Evolutionary conservation across 371 early-diverging fungal species (phyloP).

Genomic region (Rhizopus sp.): DNA sequence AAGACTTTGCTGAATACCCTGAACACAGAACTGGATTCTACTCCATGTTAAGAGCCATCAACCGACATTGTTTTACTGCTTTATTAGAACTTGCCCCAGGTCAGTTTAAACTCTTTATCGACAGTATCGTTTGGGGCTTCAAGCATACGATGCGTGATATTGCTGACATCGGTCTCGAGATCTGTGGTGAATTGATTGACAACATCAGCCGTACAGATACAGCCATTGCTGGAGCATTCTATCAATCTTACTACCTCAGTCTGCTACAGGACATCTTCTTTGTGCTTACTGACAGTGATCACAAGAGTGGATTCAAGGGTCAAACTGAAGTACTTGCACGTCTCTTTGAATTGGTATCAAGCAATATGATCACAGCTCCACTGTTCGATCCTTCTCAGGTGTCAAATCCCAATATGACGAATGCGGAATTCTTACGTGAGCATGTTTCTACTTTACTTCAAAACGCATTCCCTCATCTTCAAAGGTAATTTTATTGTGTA

Average conservation of each 20-base stretch:
- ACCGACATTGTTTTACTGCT: slow-evolving; percentile 87
- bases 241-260: slow-evolving; percentile 85
- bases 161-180: slow-evolving; percentile 87
- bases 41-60: slow-evolving; percentile 86
- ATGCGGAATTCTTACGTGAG: slow-evolving; percentile 76
- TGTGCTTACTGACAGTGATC: slow-evolving; percentile 95
- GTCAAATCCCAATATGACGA: slow-evolving; percentile 73
- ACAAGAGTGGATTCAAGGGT: slow-evolving; percentile 92
- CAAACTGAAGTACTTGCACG: slow-evolving; percentile 89
- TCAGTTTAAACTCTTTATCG: slow-evolving; percentile 88
- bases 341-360: slow-evolving; percentile 85
- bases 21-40: slow-evolving; percentile 96
- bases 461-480: slow-evolving; percentile 92
- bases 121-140: slow-evolving; percentile 97
- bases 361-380: slow-evolving; percentile 80
- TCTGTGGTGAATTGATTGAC: slow-evolving; percentile 83
- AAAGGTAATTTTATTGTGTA: slow-evolving; percentile 50
- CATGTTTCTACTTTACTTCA: slow-evolving; percentile 81
- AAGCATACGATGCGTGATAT: slow-evolving; percentile 98
- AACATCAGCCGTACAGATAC: slow-evolving; percentile 77
- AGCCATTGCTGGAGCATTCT: slow-evolving; percentile 84
- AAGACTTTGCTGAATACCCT: slow-evolving; percentile 96
- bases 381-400: slow-evolving; percentile 75
- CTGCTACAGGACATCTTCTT: slow-evolving; percentile 94
- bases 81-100: slow-evolving; percentile 78